These are phyloP conservation scores for Claviceps purpurea DNA, from an alignment of 2,329 filamentous ascomycete genomes.

Conservation along the genomic window DNA sequence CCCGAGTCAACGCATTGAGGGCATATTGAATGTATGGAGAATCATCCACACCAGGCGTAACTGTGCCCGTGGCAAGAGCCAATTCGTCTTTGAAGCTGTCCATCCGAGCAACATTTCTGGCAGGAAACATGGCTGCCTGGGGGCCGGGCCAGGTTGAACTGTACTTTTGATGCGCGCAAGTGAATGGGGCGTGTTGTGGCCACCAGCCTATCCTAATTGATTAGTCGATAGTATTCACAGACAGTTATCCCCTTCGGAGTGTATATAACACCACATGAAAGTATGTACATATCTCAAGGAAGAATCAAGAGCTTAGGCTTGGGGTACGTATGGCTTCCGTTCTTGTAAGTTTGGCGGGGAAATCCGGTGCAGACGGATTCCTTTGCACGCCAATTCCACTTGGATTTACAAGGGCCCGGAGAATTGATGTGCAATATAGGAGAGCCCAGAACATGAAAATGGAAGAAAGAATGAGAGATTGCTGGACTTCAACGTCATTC, in stretches of 20 bases:
- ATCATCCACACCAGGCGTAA: constrained; percentile 71
- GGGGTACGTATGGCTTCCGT: constrained; percentile 25
- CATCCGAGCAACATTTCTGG: constrained; percentile 19
- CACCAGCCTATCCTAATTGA: constrained; percentile 5
- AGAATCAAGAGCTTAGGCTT: constrained; percentile 1
- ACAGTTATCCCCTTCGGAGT: background rate
- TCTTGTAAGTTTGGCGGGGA: constrained; percentile 22
- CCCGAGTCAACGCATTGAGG: constrained; percentile 70
- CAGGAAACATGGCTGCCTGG: constrained; percentile 25
- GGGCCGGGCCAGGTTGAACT: constrained; percentile 21
- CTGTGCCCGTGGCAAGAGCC: constrained; percentile 33
- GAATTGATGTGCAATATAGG: constrained; percentile 17
- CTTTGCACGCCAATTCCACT: constrained; percentile 18
- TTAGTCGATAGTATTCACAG: constrained; percentile 3
- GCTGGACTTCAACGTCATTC: constrained; percentile 16
- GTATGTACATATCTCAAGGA: background rate
- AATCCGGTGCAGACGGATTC: constrained; percentile 22
- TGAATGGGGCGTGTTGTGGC: constrained; percentile 1
- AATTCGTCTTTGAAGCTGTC: constrained; percentile 38
- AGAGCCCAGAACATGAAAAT: constrained; percentile 18
- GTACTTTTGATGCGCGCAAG: constrained; percentile 11
- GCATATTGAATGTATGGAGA: constrained; percentile 83
- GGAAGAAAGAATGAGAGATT: constrained; percentile 6
- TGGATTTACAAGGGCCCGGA: constrained; percentile 19
- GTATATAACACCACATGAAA: background rate